These are phyloP conservation scores for Postia placenta DNA, from an alignment of 768 basidiomycete species.

Conservation along the genomic window DNA sequence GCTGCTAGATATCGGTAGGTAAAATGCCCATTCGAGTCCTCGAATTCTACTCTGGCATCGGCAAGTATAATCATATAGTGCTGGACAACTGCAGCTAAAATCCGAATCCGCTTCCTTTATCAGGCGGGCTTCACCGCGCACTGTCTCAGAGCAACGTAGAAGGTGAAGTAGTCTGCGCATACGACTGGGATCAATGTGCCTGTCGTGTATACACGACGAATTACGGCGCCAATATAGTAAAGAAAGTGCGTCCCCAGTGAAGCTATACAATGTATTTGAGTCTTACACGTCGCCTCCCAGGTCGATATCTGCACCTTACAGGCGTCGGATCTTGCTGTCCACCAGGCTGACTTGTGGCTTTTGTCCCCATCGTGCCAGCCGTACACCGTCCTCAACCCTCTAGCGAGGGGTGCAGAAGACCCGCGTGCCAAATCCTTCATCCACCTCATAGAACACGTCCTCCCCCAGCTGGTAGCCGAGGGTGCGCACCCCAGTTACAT, in stretches of 20 bases:
- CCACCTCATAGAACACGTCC: conserved; percentile 55
- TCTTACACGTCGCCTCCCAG: conserved; percentile 27
- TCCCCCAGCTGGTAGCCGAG: conserved; percentile 47
- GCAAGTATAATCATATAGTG: conserved; percentile 27
- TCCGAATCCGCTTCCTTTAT: conserved; percentile 4
- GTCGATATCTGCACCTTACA: conserved; percentile 56
- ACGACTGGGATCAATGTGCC: conserved; percentile 78
- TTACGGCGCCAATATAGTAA: conserved; percentile 39
- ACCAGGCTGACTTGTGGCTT: conserved; percentile 64
- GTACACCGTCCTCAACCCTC: conserved; percentile 72
- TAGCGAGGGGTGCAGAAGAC: conserved; percentile 63
- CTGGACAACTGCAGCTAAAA: background rate
- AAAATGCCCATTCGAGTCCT: conserved; percentile 21
- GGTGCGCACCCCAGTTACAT: conserved; percentile 49
- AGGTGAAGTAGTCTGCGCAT: conserved; percentile 55
- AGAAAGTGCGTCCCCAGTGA: conserved; percentile 36
- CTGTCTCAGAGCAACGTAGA: conserved; percentile 44
- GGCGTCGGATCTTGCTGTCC: conserved; percentile 36
- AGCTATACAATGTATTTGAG: conserved; percentile 3
- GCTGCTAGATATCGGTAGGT: too few relatives aligned
- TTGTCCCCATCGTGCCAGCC: conserved; percentile 82
- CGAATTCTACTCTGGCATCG: conserved; percentile 82
- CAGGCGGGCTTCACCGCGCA: conserved; percentile 72
- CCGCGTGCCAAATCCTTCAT: conserved; percentile 74
- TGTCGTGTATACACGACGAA: conserved; percentile 66